Conservation (phyloP, 345 rosid genomes). For the Populus nigra region DNA sequence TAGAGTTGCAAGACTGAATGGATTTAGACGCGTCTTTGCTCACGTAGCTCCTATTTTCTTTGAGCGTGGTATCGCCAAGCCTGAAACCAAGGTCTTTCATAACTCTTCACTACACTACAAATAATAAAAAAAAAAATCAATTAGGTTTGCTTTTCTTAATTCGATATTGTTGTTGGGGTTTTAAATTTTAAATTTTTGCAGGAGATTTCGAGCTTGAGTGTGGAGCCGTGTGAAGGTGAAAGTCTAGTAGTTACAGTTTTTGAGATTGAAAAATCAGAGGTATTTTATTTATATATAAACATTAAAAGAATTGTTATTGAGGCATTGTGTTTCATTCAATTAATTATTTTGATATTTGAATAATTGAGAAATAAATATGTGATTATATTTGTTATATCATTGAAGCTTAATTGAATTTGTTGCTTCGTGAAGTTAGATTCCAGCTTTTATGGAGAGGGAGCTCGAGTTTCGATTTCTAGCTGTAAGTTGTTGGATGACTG, state of each 20-base stretch:
- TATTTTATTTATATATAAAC: slow-evolving; percentile 24
- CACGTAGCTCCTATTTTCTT: slow-evolving; percentile 88
- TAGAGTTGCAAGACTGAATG: slow-evolving; percentile 68
- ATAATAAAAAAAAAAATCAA: too few species aligned
- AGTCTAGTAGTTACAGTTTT: slow-evolving; percentile 76
- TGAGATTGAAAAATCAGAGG: slow-evolving; percentile 74
- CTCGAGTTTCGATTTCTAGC: slow-evolving; percentile 81
- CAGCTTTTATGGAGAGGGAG: slow-evolving; percentile 82
- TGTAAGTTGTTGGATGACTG: slow-evolving; percentile 50
- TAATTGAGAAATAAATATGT: background rate
- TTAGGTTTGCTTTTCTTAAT: too few species aligned
- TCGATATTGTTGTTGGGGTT: too few species aligned
- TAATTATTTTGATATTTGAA: background rate
- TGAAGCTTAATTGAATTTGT: background rate
- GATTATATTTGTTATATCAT: background rate
- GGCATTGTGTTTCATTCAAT: background rate
- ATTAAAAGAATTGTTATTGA: background rate
- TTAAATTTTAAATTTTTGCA: slow-evolving; percentile 23
- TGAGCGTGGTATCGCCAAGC: slow-evolving; percentile 88
- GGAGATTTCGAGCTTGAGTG: slow-evolving; percentile 91
- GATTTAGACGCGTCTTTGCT: slow-evolving; percentile 83
- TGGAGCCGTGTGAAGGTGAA: slow-evolving; percentile 73
- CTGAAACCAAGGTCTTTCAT: slow-evolving; percentile 68
- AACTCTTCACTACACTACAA: background rate
- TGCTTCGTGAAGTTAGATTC: slow-evolving; percentile 47